phyloP scores from a whole-genome alignment of 805 yeast species.

The Lachancea sp. region DNA sequence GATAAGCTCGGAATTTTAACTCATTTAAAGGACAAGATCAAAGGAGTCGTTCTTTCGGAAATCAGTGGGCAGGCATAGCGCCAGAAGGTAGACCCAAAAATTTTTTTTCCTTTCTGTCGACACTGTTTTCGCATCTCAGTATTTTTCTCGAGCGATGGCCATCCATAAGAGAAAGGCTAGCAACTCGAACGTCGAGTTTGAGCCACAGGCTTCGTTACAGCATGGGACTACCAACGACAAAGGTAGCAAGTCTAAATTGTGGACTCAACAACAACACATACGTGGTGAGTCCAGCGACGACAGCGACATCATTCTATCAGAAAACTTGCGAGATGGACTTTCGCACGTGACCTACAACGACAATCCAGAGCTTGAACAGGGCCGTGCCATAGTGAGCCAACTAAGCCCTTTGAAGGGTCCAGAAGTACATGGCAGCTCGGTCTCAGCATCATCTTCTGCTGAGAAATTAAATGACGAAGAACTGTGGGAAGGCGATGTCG shows the following conservation, averaged over 20 bases:
- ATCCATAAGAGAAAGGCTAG: too few relatives aligned
- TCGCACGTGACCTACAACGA: background rate
- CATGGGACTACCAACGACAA: too few relatives aligned
- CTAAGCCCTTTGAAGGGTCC: conserved; percentile 1
- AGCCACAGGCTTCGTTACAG: too few relatives aligned
- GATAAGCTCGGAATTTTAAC: too few relatives aligned
- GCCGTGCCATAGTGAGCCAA: conserved; percentile 4
- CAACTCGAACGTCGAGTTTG: too few relatives aligned
- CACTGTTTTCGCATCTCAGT: too few relatives aligned
- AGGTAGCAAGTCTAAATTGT: background rate
- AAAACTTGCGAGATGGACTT: background rate
- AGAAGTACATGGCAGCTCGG: background rate
- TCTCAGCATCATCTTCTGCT: background rate
- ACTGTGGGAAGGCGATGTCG: conserved; percentile 25
- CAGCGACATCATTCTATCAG: background rate
- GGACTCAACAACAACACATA: background rate
- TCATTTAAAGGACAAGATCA: too few relatives aligned
- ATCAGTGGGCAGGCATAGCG: too few relatives aligned
- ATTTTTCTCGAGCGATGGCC: too few relatives aligned
- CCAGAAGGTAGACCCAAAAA: too few relatives aligned
- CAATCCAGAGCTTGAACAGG: conserved; percentile 2
- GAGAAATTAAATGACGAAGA: conserved; percentile 9
- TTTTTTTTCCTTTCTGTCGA: too few relatives aligned
- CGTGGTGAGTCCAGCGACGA: background rate
- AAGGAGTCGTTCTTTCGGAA: too few relatives aligned